Percentiles rank a stretch among this genome's conserved stretches.
These are phyloP conservation scores for Nemania serpens DNA, from an alignment of 2,329 filamentous ascomycete genomes.

Conservation along the genomic window DNA sequence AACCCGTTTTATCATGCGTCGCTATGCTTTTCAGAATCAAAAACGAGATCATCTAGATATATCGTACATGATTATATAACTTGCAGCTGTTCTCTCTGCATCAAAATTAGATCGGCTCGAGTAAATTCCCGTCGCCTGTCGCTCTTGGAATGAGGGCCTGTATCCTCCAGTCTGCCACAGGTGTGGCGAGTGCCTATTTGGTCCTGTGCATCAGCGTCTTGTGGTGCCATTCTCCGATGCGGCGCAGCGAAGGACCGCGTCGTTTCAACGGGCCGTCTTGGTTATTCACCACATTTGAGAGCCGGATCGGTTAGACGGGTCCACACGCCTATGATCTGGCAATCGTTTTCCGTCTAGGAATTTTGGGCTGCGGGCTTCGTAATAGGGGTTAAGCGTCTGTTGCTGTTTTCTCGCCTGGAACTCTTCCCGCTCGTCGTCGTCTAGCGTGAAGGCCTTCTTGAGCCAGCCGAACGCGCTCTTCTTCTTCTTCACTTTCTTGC, in stretches of 20 bases:
- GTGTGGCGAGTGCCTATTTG: slow-evolving; percentile 9
- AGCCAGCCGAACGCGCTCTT: slow-evolving; percentile 70
- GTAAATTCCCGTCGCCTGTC: neutral
- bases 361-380: slow-evolving; percentile 55
- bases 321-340: slow-evolving; percentile 29
- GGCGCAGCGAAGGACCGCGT: neutral
- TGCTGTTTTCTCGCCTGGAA: slow-evolving; percentile 61
- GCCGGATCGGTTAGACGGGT: slow-evolving; percentile 11
- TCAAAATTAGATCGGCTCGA: slow-evolving; percentile 1
- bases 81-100: neutral
- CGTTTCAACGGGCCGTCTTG: neutral
- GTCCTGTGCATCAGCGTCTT: slow-evolving; percentile 14
- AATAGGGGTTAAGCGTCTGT: slow-evolving; percentile 53
- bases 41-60: neutral
- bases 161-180: neutral
- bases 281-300: slow-evolving; percentile 20
- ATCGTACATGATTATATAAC: slow-evolving; percentile 16
- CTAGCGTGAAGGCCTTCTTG: slow-evolving; percentile 69
- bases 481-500: slow-evolving; percentile 60
- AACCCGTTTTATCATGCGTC: slow-evolving; percentile 24
- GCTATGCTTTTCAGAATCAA: slow-evolving; percentile 24
- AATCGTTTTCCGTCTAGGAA: slow-evolving; percentile 61
- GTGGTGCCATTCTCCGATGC: neutral
- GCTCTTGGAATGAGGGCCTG: neutral
- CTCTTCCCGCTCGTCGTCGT: slow-evolving; percentile 64